Base-by-base conservation (phyloP, 768 basidiomycete species). In the Lactifluus pinguis region DNA sequence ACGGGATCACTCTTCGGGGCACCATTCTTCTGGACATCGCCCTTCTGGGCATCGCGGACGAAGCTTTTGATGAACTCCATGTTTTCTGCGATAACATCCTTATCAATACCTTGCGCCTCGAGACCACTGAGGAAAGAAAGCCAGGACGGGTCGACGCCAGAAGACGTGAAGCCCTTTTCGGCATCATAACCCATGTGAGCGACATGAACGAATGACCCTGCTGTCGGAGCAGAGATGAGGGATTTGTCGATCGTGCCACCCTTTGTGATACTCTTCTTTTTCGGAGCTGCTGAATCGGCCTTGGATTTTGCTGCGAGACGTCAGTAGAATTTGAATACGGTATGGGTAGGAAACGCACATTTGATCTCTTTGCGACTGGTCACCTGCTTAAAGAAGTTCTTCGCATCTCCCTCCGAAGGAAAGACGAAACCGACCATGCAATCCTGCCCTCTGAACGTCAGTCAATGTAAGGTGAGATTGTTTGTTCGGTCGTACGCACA, bases 121-220 rank as follows among this genome's bases (percentile, higher is more conserved):
- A 98, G 78, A 60, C 82, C 76, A 8, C 75, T 77, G 3, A 98
- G 77, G 59, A 98, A 73, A 1, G 83, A 76, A 49, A 83, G 77
- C 95, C 95, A 98, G 5, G 87, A 90, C 1, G 90, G 83, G 72
- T 99, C 95, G 6, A 99, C 89, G 55, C 90, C 90, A 15, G 78
- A 80, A 0, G 87, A 89, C 0, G 85, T 87, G 72, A 92, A 98
- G 2, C 95, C 95, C 29, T 84, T 82, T 65, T 95, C 85, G 0
- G 81, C 71, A 68, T 97, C 90, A 71, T 87, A 97, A 13, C 94
- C 95, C 89, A 99, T 95, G 70, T 98, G 95, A 0, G 89, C 92
- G 48, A 97, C 80, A 69, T 98, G 95, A 59, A 83, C 80, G 76
- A 98, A 98, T 8, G 87, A 87, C 14, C 85, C 85, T 1, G 76